Percentiles rank a stretch among this genome's conserved stretches.
Conservation (phyloP, 805 yeast species). For the Kregervanrija fluxuum region DNA sequence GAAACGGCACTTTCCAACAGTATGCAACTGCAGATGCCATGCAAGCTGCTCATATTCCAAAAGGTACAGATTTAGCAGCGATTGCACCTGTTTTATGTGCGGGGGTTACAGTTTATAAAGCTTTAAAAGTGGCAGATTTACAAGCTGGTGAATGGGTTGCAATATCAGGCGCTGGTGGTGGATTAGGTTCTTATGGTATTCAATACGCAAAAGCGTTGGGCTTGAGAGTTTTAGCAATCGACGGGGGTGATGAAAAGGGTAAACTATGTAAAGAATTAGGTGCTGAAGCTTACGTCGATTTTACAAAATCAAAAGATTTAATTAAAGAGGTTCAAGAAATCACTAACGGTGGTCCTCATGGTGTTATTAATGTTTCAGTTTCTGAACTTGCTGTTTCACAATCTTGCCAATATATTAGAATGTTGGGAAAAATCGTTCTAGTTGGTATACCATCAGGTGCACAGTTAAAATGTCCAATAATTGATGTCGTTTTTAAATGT, state of each 20-base stretch:
- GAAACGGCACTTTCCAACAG: constrained; percentile 5
- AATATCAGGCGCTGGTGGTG: constrained; percentile 8
- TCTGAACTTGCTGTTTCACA: constrained; percentile 4
- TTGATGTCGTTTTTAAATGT: constrained; percentile 4
- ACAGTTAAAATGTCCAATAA: constrained; percentile 1
- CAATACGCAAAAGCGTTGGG: constrained; percentile 6
- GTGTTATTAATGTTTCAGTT: constrained; percentile 12
- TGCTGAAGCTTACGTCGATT: constrained; percentile 5
- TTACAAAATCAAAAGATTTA: constrained; percentile 4
- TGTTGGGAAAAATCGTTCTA: constrained; percentile 24
- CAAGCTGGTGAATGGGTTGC: constrained; percentile 5
- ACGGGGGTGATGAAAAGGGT: constrained; percentile 6
- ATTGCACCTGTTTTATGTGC: constrained; percentile 29
- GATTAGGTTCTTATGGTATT: constrained; percentile 4
- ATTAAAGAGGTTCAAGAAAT: constrained; percentile 1
- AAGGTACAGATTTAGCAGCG: constrained; percentile 2
- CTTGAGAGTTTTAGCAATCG: constrained; percentile 3
- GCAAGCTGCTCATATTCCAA: constrained; percentile 4
- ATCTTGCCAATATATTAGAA: constrained; percentile 4
- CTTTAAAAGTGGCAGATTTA: constrained; percentile 17
- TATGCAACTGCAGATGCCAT: constrained; percentile 6
- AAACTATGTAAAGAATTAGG: constrained; percentile 2
- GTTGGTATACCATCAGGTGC: constrained; percentile 12
- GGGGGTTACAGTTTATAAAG: constrained; percentile 41
- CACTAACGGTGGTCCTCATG: constrained; percentile 6